Percentiles rank a stretch among this genome's conserved stretches.
These are phyloP conservation scores for Saccharomycopsis schoenii DNA, from an alignment of 805 yeast genomes.

Conservation along the genomic window DNA sequence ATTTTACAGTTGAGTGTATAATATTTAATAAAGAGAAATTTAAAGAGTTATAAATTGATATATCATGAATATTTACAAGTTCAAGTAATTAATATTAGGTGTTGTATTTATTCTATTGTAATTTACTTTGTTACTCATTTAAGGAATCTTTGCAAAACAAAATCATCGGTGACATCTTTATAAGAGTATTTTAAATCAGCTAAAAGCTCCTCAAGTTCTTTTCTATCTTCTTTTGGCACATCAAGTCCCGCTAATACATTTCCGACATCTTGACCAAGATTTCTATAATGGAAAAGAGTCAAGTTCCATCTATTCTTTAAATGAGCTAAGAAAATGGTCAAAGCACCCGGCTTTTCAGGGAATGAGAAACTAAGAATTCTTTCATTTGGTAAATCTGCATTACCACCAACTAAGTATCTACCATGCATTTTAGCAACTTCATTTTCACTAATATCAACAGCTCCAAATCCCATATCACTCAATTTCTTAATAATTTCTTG, in stretches of 20 bases:
- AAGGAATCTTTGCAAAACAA: conserved; percentile 76
- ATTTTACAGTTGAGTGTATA: neutral
- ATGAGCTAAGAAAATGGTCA: conserved; percentile 64
- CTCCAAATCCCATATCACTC: conserved; percentile 53
- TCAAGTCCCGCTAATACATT: conserved; percentile 84
- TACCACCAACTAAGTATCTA: conserved; percentile 92
- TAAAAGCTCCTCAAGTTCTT: conserved; percentile 59
- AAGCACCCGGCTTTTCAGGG: conserved; percentile 96
- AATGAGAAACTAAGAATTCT: conserved; percentile 78
- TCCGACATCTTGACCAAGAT: conserved; percentile 93
- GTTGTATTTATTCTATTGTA: neutral
- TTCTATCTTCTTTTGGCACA: conserved; percentile 63
- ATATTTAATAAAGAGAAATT: neutral
- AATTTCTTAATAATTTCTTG: conserved; percentile 50
- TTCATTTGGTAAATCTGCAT: conserved; percentile 63
- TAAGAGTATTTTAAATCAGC: conserved; percentile 64
- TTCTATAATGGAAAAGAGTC: conserved; percentile 91
- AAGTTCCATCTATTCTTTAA: conserved; percentile 81
- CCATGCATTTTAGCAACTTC: conserved; percentile 96
- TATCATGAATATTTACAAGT: no score
- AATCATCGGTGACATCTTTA: conserved; percentile 74
- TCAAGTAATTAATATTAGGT: no score
- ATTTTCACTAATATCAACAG: conserved; percentile 79
- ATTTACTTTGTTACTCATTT: conserved; percentile 20
- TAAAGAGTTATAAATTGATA: no score